Base-by-base conservation (phyloP, 129 eudicot species). In the Pittosporum tobira region DNA sequence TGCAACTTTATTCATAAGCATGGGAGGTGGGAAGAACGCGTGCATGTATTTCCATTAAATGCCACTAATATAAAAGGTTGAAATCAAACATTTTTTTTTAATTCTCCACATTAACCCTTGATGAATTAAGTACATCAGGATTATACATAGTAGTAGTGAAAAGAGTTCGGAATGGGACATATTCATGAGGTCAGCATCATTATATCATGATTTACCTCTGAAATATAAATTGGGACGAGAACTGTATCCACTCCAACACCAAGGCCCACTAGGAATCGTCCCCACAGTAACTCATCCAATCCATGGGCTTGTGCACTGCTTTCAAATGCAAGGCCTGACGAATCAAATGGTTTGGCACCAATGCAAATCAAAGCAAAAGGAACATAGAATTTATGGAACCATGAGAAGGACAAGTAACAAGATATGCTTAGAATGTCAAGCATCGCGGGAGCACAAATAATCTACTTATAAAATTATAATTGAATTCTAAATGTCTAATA, bases 201-300 rank as follows among this genome's bases (percentile, higher is more conserved):
- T 37, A 21, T 48, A 19, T 20, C 28, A 28, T 58, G 38, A 19
- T 54, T 51, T 76, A 85, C 96, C 96, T 88, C 94, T 62, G 96
- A 88, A 70, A 88, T 88, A 63, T 88, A 88, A 65, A 88, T 81
- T 62, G 96, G 86, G 65, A 88, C 96, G 45, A 88, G 86, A 65
- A 88, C 96, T 3, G 96, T 86, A 79, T 83, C 81, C 57, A 86
- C 94, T 31, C 96, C 96, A 68, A 88, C 84, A 70, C 96, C 96
- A 62, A 88, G 94, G 59, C 96, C 96, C 29, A 88, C 94, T 13
- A 88, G 77, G 64, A 88, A 84, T 50, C 96, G 82, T 53, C 96
- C 96, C 70, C 56, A 77, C 38, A 83, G 74, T 68, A 88, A 71
- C 60, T 78, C 94, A 31, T 88, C 84, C 75, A 88, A 71, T 57